Evolutionary conservation across 2,329 filamentous ascomycete species (phyloP).

Genomic region (Xylaria sp.): DNA sequence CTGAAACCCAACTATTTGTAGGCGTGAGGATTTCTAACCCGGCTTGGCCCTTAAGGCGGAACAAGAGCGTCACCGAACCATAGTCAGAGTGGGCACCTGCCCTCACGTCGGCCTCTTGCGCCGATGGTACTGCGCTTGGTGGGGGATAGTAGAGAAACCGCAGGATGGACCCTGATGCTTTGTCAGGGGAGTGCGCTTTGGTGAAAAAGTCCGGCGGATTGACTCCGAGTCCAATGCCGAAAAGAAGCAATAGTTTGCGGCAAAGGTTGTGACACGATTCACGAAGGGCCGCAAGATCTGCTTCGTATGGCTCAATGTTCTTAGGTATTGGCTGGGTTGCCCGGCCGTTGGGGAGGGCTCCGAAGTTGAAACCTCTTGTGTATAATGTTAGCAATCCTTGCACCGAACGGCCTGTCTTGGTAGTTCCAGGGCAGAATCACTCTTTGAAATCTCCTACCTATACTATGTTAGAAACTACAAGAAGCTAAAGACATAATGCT

Average conservation of each 20-base stretch:
- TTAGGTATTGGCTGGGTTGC: conserved; percentile 81
- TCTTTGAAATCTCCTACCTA: conserved; percentile 90
- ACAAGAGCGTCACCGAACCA: conserved; percentile 77
- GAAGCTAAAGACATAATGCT: conserved; percentile 7
- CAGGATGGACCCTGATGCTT: conserved; percentile 68
- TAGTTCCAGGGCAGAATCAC: conserved; percentile 54
- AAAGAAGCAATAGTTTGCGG: conserved; percentile 76
- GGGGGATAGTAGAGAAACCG: conserved; percentile 80
- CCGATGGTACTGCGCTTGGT: conserved; percentile 54
- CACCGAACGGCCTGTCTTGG: conserved; percentile 2
- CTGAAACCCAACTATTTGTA: conserved; percentile 67
- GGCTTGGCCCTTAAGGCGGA: conserved; percentile 85
- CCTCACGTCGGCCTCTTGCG: conserved; percentile 72
- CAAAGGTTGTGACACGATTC: conserved; percentile 78
- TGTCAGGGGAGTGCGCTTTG: conserved; percentile 59
- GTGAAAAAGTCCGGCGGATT: conserved; percentile 65
- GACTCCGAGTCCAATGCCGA: conserved; percentile 78
- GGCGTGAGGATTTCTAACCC: conserved; percentile 84
- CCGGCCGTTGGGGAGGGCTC: conserved; percentile 75
- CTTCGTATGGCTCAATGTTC: conserved; percentile 68
- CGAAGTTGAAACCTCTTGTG: conserved; percentile 91
- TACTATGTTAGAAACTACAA: conserved; percentile 22
- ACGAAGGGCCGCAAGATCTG: conserved; percentile 74
- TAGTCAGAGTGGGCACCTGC: conserved; percentile 96
- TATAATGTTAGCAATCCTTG: conserved; percentile 23